phyloP scores from a whole-genome alignment of 2,329 filamentous ascomycete species.

The Ascochyta rabiei region DNA sequence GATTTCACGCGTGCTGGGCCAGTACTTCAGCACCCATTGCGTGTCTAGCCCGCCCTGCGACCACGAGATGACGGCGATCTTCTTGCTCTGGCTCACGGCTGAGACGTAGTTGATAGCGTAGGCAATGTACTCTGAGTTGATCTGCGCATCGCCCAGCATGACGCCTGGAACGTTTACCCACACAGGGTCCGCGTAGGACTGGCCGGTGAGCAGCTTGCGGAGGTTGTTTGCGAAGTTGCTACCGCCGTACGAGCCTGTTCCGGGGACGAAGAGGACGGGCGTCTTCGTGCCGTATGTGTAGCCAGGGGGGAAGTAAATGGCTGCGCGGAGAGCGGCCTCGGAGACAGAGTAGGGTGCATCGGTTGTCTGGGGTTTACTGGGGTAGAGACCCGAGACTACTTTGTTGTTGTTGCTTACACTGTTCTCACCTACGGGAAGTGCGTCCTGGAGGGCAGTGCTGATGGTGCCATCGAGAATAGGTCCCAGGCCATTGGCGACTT shows the following conservation, averaged over 20 bases:
- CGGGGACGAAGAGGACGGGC: constrained; percentile 61
- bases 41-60: constrained; percentile 61
- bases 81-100: constrained; percentile 36
- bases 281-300: constrained; percentile 54
- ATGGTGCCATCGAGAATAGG: constrained; percentile 25
- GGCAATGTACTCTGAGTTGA: constrained; percentile 61
- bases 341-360: constrained; percentile 59
- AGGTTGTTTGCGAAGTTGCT: constrained; percentile 56
- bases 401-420: constrained; percentile 34
- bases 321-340: constrained; percentile 56
- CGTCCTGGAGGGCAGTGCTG: constrained; percentile 16
- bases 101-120: constrained; percentile 65
- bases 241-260: constrained; percentile 58
- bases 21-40: constrained; percentile 66
- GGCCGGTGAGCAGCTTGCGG: constrained; percentile 53
- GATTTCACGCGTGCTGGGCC: constrained; percentile 55
- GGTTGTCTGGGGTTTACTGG: constrained; percentile 41
- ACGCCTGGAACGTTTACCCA: constrained; percentile 62
- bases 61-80: constrained; percentile 56
- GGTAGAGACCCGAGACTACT: constrained; percentile 38
- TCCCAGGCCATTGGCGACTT: constrained; percentile 27
- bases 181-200: constrained; percentile 45
- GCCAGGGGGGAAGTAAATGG: constrained; percentile 58
- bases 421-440: constrained; percentile 28
- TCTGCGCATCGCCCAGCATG: constrained; percentile 57